A percentile compares a stretch with the other conserved stretches of the same genome.
These are phyloP conservation scores for Helicostylum pulchrum DNA, from an alignment of 192 early-diverging fungal genomes.

Conservation along the genomic window DNA sequence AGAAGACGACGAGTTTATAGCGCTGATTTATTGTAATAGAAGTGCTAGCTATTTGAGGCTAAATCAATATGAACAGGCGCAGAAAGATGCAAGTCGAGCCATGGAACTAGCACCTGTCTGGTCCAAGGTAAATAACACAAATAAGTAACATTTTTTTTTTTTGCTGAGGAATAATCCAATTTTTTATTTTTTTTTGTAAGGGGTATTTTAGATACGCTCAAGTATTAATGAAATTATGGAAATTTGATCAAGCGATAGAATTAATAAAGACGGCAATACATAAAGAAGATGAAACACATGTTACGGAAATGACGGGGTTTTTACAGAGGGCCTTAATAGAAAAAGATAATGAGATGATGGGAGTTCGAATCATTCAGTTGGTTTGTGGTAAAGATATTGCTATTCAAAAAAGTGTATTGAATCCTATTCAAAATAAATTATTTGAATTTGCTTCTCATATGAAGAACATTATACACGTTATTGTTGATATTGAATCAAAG, in stretches of 20 bases:
- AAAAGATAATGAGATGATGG: constrained; percentile 53
- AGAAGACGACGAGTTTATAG: constrained; percentile 38
- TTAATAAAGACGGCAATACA: constrained; percentile 41
- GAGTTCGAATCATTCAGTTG: constrained; percentile 64
- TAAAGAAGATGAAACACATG: constrained; percentile 28
- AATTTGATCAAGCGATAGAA: constrained; percentile 48
- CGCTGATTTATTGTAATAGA: constrained; percentile 38
- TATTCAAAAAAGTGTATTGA: constrained; percentile 37
- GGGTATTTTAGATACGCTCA: constrained; percentile 64
- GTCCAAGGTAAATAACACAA: constrained; percentile 34
- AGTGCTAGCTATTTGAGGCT: constrained; percentile 30
- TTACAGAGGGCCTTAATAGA: constrained; percentile 54
- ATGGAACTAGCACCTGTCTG: constrained; percentile 35
- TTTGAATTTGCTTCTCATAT: constrained; percentile 77
- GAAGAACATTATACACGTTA: constrained; percentile 83
- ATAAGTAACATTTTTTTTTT: constrained; percentile 5
- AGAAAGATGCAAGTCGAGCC: constrained; percentile 29
- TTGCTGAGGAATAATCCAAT: constrained; percentile 38
- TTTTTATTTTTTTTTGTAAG: too few species aligned
- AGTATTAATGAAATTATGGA: constrained; percentile 47
- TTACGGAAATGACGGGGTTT: constrained; percentile 43
- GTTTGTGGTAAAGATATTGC: constrained; percentile 73
- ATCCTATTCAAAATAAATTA: constrained; percentile 73
- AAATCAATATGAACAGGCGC: constrained; percentile 9
- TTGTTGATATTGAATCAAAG: constrained; percentile 64